phyloP scores from a whole-genome alignment of 306 rosid genomes.

The Corylus americana region DNA sequence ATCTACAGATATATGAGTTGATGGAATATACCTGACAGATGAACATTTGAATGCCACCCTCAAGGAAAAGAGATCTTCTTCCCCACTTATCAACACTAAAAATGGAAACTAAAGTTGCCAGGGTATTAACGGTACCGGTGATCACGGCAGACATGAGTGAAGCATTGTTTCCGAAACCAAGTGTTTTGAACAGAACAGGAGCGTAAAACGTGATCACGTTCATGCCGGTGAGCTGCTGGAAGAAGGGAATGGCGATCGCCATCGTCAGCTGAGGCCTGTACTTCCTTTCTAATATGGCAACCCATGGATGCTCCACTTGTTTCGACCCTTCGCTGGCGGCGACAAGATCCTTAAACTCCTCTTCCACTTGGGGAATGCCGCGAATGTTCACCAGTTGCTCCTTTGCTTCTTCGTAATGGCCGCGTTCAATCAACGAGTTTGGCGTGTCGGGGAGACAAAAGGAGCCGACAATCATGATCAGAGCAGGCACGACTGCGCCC shows the following conservation, averaged over 20 bases:
- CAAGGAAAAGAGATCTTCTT: constrained; percentile 64
- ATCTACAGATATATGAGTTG: neutral
- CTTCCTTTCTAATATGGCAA: constrained; percentile 43
- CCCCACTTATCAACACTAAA: constrained; percentile 59
- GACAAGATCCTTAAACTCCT: constrained; percentile 55
- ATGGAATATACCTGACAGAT: constrained; percentile 52
- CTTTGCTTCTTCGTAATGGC: constrained; percentile 42
- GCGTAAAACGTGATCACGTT: constrained; percentile 82
- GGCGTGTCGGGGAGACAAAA: constrained; percentile 73
- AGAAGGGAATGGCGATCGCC: constrained; percentile 66
- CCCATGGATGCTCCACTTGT: constrained; percentile 58
- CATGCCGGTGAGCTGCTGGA: constrained; percentile 82
- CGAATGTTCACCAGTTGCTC: constrained; percentile 49
- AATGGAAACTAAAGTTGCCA: constrained; percentile 54
- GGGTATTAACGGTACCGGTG: constrained; percentile 47
- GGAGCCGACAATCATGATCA: constrained; percentile 56
- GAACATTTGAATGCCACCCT: constrained; percentile 81
- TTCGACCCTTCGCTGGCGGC: constrained; percentile 58
- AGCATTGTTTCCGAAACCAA: constrained; percentile 67
- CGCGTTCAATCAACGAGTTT: constrained; percentile 65
- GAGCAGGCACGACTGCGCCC: constrained; percentile 68
- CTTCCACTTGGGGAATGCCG: constrained; percentile 48
- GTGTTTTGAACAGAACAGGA: constrained; percentile 72
- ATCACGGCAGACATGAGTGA: constrained; percentile 69
- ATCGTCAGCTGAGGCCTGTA: constrained; percentile 70